These are phyloP conservation scores for Lumnitzera littorea DNA, from an alignment of 345 rosid genomes.

Conservation along the genomic window DNA sequence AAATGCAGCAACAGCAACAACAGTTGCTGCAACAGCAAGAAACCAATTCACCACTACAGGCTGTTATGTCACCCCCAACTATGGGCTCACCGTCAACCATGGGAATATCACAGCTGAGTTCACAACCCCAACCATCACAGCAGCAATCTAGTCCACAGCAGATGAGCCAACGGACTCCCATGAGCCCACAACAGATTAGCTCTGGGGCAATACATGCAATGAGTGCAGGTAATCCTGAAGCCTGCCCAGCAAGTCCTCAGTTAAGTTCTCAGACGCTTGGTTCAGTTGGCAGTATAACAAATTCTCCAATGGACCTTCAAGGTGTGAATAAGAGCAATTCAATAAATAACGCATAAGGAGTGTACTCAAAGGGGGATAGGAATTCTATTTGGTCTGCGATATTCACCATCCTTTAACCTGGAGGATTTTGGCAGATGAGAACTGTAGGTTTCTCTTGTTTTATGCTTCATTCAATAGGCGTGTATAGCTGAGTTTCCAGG, in stretches of 20 bases:
- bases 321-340: conserved; percentile 81
- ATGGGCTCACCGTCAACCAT: conserved; percentile 68
- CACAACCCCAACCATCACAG: conserved; percentile 48
- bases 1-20: conserved; percentile 21
- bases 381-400: not conserved
- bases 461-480: too few species aligned
- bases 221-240: conserved; percentile 72
- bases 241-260: conserved; percentile 92
- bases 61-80: conserved; percentile 74
- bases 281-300: conserved; percentile 80
- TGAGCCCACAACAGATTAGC: conserved; percentile 80
- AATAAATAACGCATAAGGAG: conserved; percentile 27
- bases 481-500: too few species aligned
- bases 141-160: conserved; percentile 68
- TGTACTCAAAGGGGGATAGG: not conserved
- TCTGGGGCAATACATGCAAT: conserved; percentile 71
- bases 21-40: conserved; percentile 42
- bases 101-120: conserved; percentile 54
- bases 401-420: too few species aligned
- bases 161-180: conserved; percentile 72
- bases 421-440: too few species aligned
- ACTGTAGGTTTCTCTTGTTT: too few species aligned
- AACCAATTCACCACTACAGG: conserved; percentile 56
- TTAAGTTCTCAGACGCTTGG: conserved; percentile 88
- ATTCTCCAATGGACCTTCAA: conserved; percentile 91